Conservation (phyloP, 176 grass and related monocot species). For the Coix lacrymajobi region DNA sequence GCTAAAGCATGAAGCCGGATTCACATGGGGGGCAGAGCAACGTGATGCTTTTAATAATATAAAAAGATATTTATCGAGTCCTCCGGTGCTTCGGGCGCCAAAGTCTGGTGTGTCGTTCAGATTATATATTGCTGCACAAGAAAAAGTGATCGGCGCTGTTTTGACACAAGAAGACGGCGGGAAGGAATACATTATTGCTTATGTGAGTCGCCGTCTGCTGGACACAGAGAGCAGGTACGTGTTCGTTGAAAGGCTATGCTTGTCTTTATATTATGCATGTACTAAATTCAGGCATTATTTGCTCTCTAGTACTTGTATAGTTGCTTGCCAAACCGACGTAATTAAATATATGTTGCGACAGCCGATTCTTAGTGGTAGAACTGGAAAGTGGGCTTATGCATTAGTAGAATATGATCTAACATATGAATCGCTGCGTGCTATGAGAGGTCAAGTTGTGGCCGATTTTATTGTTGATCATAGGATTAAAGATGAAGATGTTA, state of each 20-base stretch:
- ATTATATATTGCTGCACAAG: not conserved
- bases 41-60: not conserved
- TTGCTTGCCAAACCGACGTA: not conserved
- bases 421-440: not conserved
- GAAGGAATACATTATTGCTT: not conserved
- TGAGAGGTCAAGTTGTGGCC: not conserved
- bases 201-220: not conserved
- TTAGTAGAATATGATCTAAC: not conserved
- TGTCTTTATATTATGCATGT: constrained; percentile 11
- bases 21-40: not conserved
- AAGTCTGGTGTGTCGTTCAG: not conserved
- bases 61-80: not conserved
- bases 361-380: not conserved
- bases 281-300: not conserved
- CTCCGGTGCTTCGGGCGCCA: not conserved
- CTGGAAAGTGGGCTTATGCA: constrained; percentile 3
- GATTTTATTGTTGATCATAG: constrained; percentile 11
- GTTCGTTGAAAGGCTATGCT: not conserved
- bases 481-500: not conserved
- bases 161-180: not conserved
- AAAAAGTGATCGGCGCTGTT: not conserved
- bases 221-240: not conserved
- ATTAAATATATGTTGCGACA: not conserved
- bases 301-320: not conserved
- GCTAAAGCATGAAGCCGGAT: not conserved